Evolutionary conservation across 805 yeast species (phyloP).

Genomic region (Saccharomycopsis malanga): DNA sequence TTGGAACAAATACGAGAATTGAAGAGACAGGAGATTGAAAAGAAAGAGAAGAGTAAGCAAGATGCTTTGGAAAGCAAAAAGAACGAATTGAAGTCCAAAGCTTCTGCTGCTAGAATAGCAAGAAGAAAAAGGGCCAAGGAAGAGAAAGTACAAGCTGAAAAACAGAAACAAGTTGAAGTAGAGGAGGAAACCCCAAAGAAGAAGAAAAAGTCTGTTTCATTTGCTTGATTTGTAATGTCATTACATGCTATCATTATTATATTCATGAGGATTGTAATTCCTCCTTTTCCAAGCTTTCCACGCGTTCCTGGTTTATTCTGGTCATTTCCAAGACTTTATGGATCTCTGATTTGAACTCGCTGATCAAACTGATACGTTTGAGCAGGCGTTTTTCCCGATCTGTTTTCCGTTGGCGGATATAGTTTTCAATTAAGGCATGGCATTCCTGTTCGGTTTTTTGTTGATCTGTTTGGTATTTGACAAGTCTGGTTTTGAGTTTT

Average conservation of each 20-base stretch:
- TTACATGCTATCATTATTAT: neutral
- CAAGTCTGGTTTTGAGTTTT: constrained; percentile 6
- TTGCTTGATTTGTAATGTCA: constrained; percentile 29
- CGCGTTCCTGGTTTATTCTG: neutral
- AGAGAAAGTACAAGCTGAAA: constrained; percentile 22
- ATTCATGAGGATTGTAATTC: neutral
- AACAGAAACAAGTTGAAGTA: constrained; percentile 11
- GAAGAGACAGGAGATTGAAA: constrained; percentile 79
- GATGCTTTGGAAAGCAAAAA: constrained; percentile 70
- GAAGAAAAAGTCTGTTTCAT: constrained; percentile 38
- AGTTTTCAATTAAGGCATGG: neutral
- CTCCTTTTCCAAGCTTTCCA: constrained; percentile 2
- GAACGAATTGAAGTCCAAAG: constrained; percentile 64
- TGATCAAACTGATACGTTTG: constrained; percentile 9
- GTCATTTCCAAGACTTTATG: constrained; percentile 11
- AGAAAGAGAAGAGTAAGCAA: constrained; percentile 65
- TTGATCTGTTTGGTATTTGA: constrained; percentile 8
- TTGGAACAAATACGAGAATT: constrained; percentile 85
- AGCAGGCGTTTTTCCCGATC: constrained; percentile 8
- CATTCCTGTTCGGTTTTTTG: constrained; percentile 7
- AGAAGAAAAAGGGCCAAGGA: constrained; percentile 51
- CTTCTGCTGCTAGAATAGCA: constrained; percentile 57
- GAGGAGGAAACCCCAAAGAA: constrained; percentile 28
- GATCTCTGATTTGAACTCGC: constrained; percentile 15
- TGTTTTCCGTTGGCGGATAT: neutral